These are phyloP conservation scores for Tephrocybe rancida DNA, from an alignment of 768 basidiomycete species.

Conservation along the genomic window DNA sequence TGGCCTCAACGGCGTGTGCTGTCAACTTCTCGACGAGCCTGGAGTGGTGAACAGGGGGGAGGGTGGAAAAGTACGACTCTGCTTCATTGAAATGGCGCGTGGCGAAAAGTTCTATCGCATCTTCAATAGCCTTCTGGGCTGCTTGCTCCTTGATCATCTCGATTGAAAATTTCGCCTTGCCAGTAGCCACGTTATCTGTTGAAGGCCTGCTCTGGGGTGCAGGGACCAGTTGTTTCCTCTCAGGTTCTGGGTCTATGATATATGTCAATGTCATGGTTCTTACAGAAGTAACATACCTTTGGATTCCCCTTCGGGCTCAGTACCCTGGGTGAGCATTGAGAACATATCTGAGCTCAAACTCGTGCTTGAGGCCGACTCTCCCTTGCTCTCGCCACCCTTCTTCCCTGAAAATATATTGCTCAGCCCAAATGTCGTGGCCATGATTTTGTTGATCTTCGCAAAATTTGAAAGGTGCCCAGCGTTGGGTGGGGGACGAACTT, in stretches of 20 bases:
- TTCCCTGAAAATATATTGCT: conserved; percentile 80
- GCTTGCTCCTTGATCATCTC: conserved; percentile 70
- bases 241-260: conserved; percentile 48
- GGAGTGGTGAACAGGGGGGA: conserved; percentile 66
- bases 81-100: conserved; percentile 87
- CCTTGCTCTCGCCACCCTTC: conserved; percentile 67
- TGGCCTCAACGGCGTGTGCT: conserved; percentile 74
- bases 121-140: conserved; percentile 76
- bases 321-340: conserved; percentile 73
- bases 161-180: conserved; percentile 40
- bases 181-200: conserved; percentile 26
- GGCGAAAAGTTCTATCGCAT: conserved; percentile 84
- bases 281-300: conserved; percentile 47
- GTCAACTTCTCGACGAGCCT: conserved; percentile 78
- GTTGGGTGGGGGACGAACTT: conserved; percentile 65
- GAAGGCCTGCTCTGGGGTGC: conserved; percentile 77
- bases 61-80: conserved; percentile 78
- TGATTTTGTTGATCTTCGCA: conserved; percentile 76
- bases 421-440: conserved; percentile 80
- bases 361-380: conserved; percentile 78
- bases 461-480: conserved; percentile 88
- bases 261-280: conserved; percentile 26
- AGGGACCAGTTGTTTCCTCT: conserved; percentile 74
- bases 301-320: conserved; percentile 57
- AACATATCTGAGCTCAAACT: conserved; percentile 87